Evolutionary conservation across 371 early-diverging fungal genomes (phyloP), one percentile per base, ranked within the genome.

Genomic region (Batkoa obscura): DNA sequence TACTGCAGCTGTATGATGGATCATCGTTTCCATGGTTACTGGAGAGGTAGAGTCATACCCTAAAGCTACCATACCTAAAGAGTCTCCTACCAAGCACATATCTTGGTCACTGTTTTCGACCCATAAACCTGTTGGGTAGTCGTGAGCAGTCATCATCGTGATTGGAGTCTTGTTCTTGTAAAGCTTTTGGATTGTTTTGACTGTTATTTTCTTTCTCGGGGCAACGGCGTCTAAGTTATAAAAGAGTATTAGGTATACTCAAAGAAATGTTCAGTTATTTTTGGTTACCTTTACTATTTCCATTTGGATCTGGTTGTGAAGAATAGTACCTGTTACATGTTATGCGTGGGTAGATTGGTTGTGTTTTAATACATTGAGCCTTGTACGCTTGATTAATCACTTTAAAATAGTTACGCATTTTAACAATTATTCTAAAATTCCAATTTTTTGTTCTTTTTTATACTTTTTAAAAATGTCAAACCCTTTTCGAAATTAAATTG

Each of bases 1-100:
- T 9, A 90, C 93, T 2, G 98, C 95, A 43, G 79, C 70, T 59
- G 83, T 81, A 64, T 94, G 98, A 66, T 94, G 93, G 23, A 94
- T 63, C 95, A 97, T 97, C 63, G 92, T 90, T 80, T 86, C 55
- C 15, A 94, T 69, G 0, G 94, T 88, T n/a, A 93, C 68, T 50
- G 77, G 74, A 47, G 82, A 82, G 12, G 95, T 94, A 12, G 79
- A 79, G 41, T 84, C 78, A 65, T 84, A 81, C 3, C 95, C 95
- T 41, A 97, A 69, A 0, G 88, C 82, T 0, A 94, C 94, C 95
- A 94, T 97, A 10, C 90, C 95, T 54, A 94, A 67, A 0, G 90
- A 89, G 67, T 94, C 98, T 13, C 98, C 98, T 1, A 97, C 92
- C 6, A 97, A 77, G 50, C 77, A 74, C 62, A 86, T 71, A 62